These are phyloP conservation scores for Rhododendron molle DNA, from an alignment of 148 eudicot genomes.

Conservation along the genomic window DNA sequence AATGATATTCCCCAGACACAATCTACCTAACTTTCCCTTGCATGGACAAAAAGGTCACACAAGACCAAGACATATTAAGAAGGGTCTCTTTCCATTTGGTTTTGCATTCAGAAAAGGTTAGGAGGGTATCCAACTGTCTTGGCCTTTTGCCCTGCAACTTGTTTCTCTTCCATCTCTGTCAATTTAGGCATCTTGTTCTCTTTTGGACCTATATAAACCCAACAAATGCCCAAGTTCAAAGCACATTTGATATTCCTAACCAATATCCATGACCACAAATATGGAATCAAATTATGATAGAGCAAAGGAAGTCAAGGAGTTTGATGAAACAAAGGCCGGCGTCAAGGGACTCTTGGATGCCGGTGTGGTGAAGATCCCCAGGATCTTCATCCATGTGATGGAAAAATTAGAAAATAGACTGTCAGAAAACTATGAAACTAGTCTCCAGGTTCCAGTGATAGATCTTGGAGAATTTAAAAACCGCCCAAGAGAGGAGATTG, in stretches of 20 bases:
- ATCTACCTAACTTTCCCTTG: constrained; percentile 4
- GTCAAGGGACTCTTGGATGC: constrained; percentile 61
- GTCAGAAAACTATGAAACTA: not conserved
- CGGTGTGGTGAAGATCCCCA: constrained; percentile 42
- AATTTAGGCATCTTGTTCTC: not conserved
- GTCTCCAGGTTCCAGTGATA: constrained; percentile 41
- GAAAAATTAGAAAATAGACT: constrained; percentile 17
- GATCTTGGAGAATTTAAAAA: constrained; percentile 31
- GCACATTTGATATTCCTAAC: constrained; percentile 1
- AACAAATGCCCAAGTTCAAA: constrained; percentile 5
- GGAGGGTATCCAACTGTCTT: not conserved
- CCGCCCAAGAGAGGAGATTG: constrained; percentile 8
- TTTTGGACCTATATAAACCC: constrained; percentile 1
- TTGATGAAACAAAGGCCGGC: constrained; percentile 57
- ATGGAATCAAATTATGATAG: constrained; percentile 25
- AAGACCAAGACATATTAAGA: not conserved
- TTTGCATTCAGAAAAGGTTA: not conserved
- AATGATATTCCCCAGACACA: no score
- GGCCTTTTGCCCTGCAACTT: not conserved
- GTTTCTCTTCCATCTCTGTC: not conserved
- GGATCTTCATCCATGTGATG: constrained; percentile 43
- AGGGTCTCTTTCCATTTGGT: not conserved
- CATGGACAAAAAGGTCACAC: not conserved
- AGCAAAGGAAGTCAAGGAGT: constrained; percentile 43
- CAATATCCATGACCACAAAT: not conserved